Percentiles rank a stretch among this genome's conserved stretches.
phyloP scores from a whole-genome alignment of 1,139 yeast genomes.

The Sugiyamaella novakii region DNA sequence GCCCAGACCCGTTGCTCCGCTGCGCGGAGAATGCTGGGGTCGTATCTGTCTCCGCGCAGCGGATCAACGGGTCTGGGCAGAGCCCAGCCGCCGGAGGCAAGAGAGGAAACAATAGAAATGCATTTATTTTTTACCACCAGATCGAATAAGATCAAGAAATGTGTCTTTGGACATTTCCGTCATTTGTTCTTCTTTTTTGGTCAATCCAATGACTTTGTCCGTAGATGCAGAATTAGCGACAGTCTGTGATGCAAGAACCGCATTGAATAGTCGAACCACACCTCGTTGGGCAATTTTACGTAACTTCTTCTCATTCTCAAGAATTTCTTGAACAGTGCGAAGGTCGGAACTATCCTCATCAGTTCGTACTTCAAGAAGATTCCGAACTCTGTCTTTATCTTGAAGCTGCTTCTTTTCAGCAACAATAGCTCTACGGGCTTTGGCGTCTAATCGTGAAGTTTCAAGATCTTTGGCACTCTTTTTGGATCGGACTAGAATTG shows the following conservation, averaged over 20 bases:
- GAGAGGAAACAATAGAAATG: slow-evolving; percentile 4
- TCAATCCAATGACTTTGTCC: slow-evolving; percentile 37
- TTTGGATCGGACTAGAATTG: slow-evolving; percentile 77
- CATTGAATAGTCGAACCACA: slow-evolving; percentile 88
- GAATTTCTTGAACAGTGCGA: slow-evolving; percentile 39
- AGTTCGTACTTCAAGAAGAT: slow-evolving; percentile 64
- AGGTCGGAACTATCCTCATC: slow-evolving; percentile 43
- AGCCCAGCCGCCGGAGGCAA: too few species aligned
- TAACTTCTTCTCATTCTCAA: slow-evolving; percentile 71
- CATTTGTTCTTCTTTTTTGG: slow-evolving; percentile 55
- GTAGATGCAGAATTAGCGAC: slow-evolving; percentile 36
- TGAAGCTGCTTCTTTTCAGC: slow-evolving; percentile 70
- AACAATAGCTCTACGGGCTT: slow-evolving; percentile 71
- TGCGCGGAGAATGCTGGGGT: too few species aligned
- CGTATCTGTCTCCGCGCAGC: too few species aligned
- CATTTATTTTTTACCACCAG: slow-evolving; percentile 57
- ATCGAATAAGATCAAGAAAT: slow-evolving; percentile 84
- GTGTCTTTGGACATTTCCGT: slow-evolving; percentile 86
- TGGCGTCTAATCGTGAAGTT: slow-evolving; percentile 76
- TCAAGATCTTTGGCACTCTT: slow-evolving; percentile 71
- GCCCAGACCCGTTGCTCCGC: too few species aligned
- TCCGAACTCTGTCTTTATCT: slow-evolving; percentile 67
- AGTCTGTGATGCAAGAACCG: slow-evolving; percentile 81
- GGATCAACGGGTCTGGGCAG: too few species aligned
- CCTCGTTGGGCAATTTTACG: slow-evolving; percentile 92